Evolutionary conservation across 1,284 basidiomycete genomes (phyloP).

Genomic region (Wallemia hederae): DNA sequence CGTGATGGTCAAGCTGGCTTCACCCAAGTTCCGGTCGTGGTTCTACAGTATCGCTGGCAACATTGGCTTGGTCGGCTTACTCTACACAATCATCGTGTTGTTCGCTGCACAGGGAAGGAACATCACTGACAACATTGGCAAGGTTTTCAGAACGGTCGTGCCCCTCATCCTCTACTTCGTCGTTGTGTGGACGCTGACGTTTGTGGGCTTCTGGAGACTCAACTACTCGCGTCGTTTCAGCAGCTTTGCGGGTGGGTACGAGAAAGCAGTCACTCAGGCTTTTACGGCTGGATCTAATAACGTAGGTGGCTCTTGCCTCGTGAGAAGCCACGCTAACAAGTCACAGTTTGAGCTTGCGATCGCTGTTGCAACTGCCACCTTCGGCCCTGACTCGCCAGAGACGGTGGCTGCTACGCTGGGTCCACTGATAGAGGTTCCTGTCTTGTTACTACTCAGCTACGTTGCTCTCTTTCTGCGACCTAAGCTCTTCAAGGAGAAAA

Average conservation of each 20-base stretch:
- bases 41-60: conserved; percentile 44
- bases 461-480: conserved; percentile 27
- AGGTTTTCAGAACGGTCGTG: conserved; percentile 46
- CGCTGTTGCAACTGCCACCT: conserved; percentile 48
- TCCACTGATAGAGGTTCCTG: conserved; percentile 46
- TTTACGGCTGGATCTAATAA: conserved; percentile 25
- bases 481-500: conserved; percentile 16
- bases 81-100: conserved; percentile 42
- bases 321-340: not conserved
- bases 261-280: conserved; percentile 37
- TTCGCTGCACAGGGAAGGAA: conserved; percentile 29
- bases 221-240: conserved; percentile 8
- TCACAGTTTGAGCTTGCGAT: conserved; percentile 41
- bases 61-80: conserved; percentile 36
- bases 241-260: conserved; percentile 24
- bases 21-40: conserved; percentile 22
- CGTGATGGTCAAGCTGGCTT: conserved; percentile 22
- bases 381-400: conserved; percentile 39
- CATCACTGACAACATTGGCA: conserved; percentile 34
- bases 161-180: conserved; percentile 35
- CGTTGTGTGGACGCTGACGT: conserved; percentile 41
- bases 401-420: conserved; percentile 49
- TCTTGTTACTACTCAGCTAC: conserved; percentile 40
- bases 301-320: too few species aligned
- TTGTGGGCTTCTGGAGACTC: conserved; percentile 27